Conservation (phyloP, 2,329 filamentous ascomycete genomes). For the Rhinocladiella mackenziei region DNA sequence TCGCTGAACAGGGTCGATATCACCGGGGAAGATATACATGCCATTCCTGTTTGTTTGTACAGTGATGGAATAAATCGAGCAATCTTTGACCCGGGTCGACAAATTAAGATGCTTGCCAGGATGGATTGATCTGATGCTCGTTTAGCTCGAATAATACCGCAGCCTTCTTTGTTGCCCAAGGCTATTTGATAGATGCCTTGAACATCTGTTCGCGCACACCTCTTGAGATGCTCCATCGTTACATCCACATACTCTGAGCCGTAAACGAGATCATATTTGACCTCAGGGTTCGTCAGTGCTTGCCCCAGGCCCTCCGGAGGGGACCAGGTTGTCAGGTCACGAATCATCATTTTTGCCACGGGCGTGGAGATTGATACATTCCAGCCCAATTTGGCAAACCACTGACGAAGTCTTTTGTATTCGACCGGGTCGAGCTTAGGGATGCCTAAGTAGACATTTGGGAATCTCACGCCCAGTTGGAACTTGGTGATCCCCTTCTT, state of each 20-base stretch:
- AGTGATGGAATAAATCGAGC: constrained; percentile 66
- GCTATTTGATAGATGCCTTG: constrained; percentile 75
- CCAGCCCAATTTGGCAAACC: constrained; percentile 91
- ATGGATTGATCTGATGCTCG: constrained; percentile 62
- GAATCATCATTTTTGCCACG: constrained; percentile 69
- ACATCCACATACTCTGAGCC: constrained; percentile 70
- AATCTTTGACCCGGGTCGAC: constrained; percentile 64
- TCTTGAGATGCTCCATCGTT: constrained; percentile 70
- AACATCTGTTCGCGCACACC: constrained; percentile 70
- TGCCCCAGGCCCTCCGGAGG: constrained; percentile 73
- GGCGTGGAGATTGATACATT: constrained; percentile 63
- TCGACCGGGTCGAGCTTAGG: constrained; percentile 63
- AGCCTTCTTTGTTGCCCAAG: constrained; percentile 65
- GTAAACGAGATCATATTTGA: constrained; percentile 79
- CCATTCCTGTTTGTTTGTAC: constrained; percentile 56
- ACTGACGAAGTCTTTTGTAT: constrained; percentile 61
- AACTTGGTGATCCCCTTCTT: constrained; percentile 70
- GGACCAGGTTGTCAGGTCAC: constrained; percentile 67
- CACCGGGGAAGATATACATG: constrained; percentile 76
- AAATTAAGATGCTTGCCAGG: constrained; percentile 75
- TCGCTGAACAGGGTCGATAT: constrained; percentile 65
- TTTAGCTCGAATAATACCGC: constrained; percentile 80
- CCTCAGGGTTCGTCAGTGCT: constrained; percentile 66
- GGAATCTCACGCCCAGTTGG: constrained; percentile 75
- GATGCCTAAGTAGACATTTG: constrained; percentile 81